These are phyloP conservation scores for Arthrobotrys entomopaga DNA, from an alignment of 2,329 filamentous ascomycete species.

Conservation along the genomic window DNA sequence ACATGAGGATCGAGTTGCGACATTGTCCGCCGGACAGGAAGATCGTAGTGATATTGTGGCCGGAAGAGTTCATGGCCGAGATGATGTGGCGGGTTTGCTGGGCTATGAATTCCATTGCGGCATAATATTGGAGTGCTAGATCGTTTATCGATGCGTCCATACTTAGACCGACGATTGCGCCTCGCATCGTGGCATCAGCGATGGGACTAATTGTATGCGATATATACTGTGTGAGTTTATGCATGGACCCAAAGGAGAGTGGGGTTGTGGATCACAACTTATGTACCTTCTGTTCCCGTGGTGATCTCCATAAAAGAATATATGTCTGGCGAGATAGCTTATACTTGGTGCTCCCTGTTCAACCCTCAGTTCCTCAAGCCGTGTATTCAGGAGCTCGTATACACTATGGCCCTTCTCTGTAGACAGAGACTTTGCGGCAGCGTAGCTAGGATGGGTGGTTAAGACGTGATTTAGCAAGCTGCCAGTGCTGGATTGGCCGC, in stretches of 20 bases:
- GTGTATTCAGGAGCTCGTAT: slow-evolving; percentile 92
- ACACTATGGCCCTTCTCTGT: slow-evolving; percentile 86
- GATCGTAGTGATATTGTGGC: slow-evolving; percentile 87
- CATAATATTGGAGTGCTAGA: slow-evolving; percentile 91
- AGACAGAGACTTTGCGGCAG: slow-evolving; percentile 79
- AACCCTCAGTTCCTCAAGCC: slow-evolving; percentile 79
- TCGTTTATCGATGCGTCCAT: slow-evolving; percentile 87
- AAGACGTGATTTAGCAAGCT: slow-evolving; percentile 93
- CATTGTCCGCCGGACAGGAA: slow-evolving; percentile 99
- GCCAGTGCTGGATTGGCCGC: slow-evolving; percentile 94
- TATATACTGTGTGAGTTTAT: no score
- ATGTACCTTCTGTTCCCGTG: slow-evolving; percentile 86
- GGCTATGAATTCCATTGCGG: slow-evolving; percentile 96
- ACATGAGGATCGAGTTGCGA: slow-evolving; percentile 92
- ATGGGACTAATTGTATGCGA: slow-evolving; percentile 69
- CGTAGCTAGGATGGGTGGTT: slow-evolving; percentile 91
- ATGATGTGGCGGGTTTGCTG: slow-evolving; percentile 96
- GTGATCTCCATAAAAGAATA: slow-evolving; percentile 98
- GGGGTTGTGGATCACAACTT: no score
- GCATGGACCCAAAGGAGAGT: no score
- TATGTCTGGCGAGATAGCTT: slow-evolving; percentile 86
- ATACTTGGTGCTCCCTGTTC: slow-evolving; percentile 77
- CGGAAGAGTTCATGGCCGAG: slow-evolving; percentile 88
- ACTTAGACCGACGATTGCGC: slow-evolving; percentile 84
- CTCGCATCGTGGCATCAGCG: slow-evolving; percentile 91